A percentile compares a stretch with the other conserved stretches of the same genome.
phyloP scores from a whole-genome alignment of 768 basidiomycete species.

The Leccinellum albellum region DNA sequence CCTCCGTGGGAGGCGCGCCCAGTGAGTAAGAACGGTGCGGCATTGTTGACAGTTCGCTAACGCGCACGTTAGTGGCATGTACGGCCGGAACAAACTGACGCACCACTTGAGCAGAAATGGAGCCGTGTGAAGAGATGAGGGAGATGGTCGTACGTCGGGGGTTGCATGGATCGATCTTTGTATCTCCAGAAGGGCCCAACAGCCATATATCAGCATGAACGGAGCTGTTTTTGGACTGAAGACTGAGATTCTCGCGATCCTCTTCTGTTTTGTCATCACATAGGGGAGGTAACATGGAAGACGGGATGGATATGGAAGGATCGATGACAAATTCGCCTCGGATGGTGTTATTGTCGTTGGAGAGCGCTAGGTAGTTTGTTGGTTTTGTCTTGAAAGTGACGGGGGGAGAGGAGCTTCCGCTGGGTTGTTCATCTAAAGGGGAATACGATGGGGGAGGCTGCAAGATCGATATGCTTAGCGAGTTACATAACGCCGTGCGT shows the following conservation, averaged over 20 bases:
- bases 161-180: constrained; percentile 4
- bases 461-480: background rate
- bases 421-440: background rate
- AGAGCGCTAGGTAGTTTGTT: constrained; percentile 23
- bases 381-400: constrained; percentile 24
- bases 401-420: background rate
- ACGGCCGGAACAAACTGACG: background rate
- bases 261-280: constrained; percentile 32
- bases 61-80: background rate
- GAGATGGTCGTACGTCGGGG: constrained; percentile 19
- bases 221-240: constrained; percentile 32
- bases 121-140: constrained; percentile 16
- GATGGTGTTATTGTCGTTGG: constrained; percentile 4
- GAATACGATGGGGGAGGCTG: constrained; percentile 28
- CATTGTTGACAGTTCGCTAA: constrained; percentile 14
- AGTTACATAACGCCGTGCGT: background rate
- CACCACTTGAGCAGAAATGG: constrained; percentile 18
- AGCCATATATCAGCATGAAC: constrained; percentile 42
- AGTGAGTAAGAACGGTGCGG: constrained; percentile 15
- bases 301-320: constrained; percentile 39
- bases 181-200: constrained; percentile 4
- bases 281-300: constrained; percentile 38
- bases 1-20: constrained; percentile 10
- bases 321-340: constrained; percentile 41
- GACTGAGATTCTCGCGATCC: constrained; percentile 37